Evolutionary conservation across 2,329 filamentous ascomycete species (phyloP), one percentile per base, ranked within the genome.

Genomic region (Sarocladium oryzae): DNA sequence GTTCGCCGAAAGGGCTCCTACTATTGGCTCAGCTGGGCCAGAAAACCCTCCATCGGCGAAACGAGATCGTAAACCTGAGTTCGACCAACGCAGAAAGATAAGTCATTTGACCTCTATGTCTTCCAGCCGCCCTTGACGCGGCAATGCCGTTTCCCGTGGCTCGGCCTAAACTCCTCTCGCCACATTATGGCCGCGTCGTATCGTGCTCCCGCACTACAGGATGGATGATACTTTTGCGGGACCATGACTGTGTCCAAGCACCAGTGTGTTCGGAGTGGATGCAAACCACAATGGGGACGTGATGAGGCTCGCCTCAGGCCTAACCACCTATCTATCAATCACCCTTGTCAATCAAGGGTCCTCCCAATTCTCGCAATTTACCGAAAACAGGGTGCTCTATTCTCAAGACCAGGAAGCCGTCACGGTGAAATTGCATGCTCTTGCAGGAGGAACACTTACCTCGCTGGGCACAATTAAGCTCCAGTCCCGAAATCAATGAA

Each of bases 51-150:
- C 26, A 18, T n/a, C 15, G 6, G 5, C 4, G 28, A 21, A 33
- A 21, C 43, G 28, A 30, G 13, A 13, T 20, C 15, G 43, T 48
- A 32, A 32, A 32, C 26, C 43, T 48, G n/a, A 32, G 26, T 48
- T 26, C n/a, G 18, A 20, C 15, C n/a, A 5, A 15, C 6, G 20
- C 4, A 13, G 26, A 21, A 5, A 23, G 11, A 10, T 4, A 7
- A 33, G 43, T 48, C 43, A 48, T 48, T 48, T 48, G 43, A 48
- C 43, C 21, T 4, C 21, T 43, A 20, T 33, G 43, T 48, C 43
- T 48, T 23, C 26, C 7, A 33, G 16, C 43, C 43, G 43, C 43
- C 43, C 43, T 48, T 32, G 26, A 48, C 43, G 24, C 26, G 15
- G 20, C 18, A 13, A 23, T 24, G 10, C 10, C 16, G n/a, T n/a